Base-by-base conservation (phyloP, 495 filamentous ascomycete genomes). In the Cercophora newfieldiana region DNA sequence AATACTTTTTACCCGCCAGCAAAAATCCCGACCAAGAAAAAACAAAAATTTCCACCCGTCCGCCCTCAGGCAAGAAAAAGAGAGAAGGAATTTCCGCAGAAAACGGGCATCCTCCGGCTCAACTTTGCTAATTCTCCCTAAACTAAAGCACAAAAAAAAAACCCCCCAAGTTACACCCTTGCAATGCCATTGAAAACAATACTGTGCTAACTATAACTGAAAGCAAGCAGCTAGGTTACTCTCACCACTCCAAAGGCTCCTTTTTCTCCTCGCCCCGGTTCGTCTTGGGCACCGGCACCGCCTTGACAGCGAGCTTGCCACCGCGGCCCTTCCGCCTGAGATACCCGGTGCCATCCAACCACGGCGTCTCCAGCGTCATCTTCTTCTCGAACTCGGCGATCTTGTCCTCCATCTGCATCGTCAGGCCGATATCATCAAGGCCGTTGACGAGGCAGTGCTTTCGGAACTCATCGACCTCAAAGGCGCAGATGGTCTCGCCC, bases 361-460 rank as follows among this genome's bases (percentile, higher is more conserved):
- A 99, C 19, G 95, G 94, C 37, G 92, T 96, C 62, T 91, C 87
- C 33, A 82, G 77, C 30, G 88, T 88, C 68, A 93, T 85, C 80
- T 87, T 86, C 69, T 81, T 76, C 84, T 99, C 95, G 74, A 95
- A 97, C 61, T 83, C 81, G 60, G 82, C 82, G 73, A 99, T 98
- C 84, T 96, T 93, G 58, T 90, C 88, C 69, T 93, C 93, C 78
- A 93, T 86, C 79, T 96, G 91, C 78, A 97, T 90, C 21, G 95
- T 98, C 44, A 98, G 79, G 57, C 93, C 95, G 68, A 99, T 98
- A 69, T 99, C 95, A 78, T 99, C 95, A 8, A 99, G 86, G 1
- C 95, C 95, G 75, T 99, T 97, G 66, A 96, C 80, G 37, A 99
- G 81, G 74, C 95, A 99, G 79, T 98, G 91, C 79, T 94, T 96